These are phyloP conservation scores for Eucalyptus caleyi DNA, from an alignment of 345 rosid species.

Conservation along the genomic window DNA sequence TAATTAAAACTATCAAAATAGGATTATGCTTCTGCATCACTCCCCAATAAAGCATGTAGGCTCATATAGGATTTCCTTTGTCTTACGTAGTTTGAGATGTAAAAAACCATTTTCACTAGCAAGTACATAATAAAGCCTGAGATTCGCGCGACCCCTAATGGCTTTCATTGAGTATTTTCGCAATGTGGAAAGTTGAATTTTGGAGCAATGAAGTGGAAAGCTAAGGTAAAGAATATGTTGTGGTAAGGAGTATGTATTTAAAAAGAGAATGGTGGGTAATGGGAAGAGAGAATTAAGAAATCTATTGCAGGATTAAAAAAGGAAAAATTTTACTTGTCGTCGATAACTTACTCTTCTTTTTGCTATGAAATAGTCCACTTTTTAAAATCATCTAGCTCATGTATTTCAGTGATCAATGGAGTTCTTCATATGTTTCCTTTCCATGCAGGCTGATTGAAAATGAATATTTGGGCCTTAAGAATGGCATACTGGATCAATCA, in stretches of 20 bases:
- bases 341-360: background rate
- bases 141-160: background rate
- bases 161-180: background rate
- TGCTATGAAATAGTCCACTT: background rate
- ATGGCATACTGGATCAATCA: constrained; percentile 95
- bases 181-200: background rate
- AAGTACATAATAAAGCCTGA: background rate
- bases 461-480: constrained; percentile 75
- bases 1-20: background rate
- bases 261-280: background rate
- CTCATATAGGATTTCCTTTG: background rate
- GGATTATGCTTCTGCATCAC: background rate
- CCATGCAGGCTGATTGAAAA: constrained; percentile 78
- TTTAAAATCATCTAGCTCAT: background rate
- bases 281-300: background rate
- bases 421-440: background rate
- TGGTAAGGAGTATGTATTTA: background rate
- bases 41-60: background rate
- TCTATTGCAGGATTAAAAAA: background rate
- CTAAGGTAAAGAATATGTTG: background rate
- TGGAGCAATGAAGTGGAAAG: background rate
- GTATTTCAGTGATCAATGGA: background rate
- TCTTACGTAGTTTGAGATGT: background rate
- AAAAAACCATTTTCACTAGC: background rate
- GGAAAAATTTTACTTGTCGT: background rate